These are phyloP conservation scores for Hortiboletus campestris DNA, from an alignment of 768 basidiomycete genomes.

Conservation along the genomic window DNA sequence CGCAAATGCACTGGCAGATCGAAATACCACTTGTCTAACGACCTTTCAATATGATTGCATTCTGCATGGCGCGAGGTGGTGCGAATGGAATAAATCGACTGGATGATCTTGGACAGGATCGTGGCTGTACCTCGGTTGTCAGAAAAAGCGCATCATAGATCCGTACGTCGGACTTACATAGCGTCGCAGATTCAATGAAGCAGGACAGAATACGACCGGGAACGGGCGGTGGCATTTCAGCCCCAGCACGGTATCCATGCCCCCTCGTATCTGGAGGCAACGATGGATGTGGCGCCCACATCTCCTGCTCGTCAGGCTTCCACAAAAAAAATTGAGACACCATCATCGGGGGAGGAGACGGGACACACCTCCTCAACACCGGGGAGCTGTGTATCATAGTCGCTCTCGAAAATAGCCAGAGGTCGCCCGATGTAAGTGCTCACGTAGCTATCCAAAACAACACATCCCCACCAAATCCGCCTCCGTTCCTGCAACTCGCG, in stretches of 20 bases:
- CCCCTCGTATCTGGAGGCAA: constrained; percentile 32
- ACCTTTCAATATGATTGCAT: constrained; percentile 53
- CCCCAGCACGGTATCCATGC: constrained; percentile 24
- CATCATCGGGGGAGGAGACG: background rate
- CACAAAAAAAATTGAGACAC: constrained; percentile 14
- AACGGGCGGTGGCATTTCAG: constrained; percentile 26
- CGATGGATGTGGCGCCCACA: constrained; percentile 45
- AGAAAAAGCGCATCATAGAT: constrained; percentile 1
- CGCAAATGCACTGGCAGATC: constrained; percentile 68
- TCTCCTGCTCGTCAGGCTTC: constrained; percentile 65
- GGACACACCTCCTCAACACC: constrained; percentile 51
- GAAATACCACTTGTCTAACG: constrained; percentile 73
- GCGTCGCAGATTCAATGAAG: constrained; percentile 68
- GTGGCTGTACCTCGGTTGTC: constrained; percentile 44
- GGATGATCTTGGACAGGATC: constrained; percentile 66
- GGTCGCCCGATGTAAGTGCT: constrained; percentile 79
- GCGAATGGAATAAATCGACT: constrained; percentile 68
- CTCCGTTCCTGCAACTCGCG: constrained; percentile 68
- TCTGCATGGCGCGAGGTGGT: constrained; percentile 59
- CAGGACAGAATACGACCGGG: constrained; percentile 63
- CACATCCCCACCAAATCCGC: constrained; percentile 76
- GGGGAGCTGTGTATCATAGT: constrained; percentile 73
- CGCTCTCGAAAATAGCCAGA: constrained; percentile 68
- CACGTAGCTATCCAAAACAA: constrained; percentile 77
- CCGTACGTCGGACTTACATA: constrained; percentile 50